Percentiles rank a stretch among this genome's conserved stretches.
Conservation (phyloP, 768 basidiomycete species). For the Podaxis sp. region DNA sequence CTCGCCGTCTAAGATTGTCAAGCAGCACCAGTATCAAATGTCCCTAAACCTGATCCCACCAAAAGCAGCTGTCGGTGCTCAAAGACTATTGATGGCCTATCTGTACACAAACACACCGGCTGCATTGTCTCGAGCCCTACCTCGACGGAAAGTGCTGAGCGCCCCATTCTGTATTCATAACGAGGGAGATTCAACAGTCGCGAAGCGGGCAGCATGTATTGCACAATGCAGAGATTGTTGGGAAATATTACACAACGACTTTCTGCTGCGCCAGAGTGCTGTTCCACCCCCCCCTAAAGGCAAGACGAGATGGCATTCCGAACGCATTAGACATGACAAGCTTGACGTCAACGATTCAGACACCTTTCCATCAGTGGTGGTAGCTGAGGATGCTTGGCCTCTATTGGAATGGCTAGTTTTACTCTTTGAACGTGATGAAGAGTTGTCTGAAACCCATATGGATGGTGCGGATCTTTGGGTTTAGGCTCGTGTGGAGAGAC, state of each 20-base stretch:
- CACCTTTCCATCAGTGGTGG: conserved; percentile 25
- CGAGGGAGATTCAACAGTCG: conserved; percentile 53
- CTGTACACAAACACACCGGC: conserved; percentile 51
- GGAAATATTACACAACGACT: conserved; percentile 55
- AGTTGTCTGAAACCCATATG: conserved; percentile 26
- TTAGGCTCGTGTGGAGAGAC: background rate
- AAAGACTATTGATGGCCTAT: conserved; percentile 50
- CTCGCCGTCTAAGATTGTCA: conserved; percentile 48
- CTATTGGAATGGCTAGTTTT: conserved; percentile 64
- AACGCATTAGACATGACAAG: background rate
- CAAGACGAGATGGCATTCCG: conserved; percentile 27
- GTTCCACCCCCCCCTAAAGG: conserved; percentile 29
- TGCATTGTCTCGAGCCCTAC: conserved; percentile 51
- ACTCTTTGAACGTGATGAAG: conserved; percentile 68
- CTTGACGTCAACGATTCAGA: conserved; percentile 17
- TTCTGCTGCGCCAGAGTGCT: conserved; percentile 23
- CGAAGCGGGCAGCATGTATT: conserved; percentile 50
- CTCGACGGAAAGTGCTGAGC: conserved; percentile 24
- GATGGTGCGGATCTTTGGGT: conserved; percentile 24
- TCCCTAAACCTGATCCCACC: conserved; percentile 36
- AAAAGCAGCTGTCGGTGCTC: conserved; percentile 45
- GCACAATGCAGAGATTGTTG: conserved; percentile 52
- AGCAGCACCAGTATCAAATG: conserved; percentile 32
- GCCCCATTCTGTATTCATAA: conserved; percentile 22
- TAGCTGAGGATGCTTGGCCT: conserved; percentile 66